A percentile compares a stretch with the other conserved stretches of the same genome.
These are phyloP conservation scores for Boletus coccyginus DNA, from an alignment of 768 basidiomycete genomes.

Conservation along the genomic window DNA sequence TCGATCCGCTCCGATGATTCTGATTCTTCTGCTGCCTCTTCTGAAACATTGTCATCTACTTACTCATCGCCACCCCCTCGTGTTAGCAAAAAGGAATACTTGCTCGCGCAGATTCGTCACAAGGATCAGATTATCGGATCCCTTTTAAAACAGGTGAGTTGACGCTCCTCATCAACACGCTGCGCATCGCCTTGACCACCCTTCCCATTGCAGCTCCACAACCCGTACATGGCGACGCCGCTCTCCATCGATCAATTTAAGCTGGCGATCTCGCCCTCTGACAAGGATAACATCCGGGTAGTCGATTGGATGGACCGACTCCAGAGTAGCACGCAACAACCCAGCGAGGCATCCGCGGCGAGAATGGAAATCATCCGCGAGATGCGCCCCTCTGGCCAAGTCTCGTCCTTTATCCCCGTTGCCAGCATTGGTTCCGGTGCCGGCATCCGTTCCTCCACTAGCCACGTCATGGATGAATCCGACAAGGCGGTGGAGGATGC, in stretches of 20 bases:
- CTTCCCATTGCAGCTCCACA: constrained; percentile 45
- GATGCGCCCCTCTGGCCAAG: constrained; percentile 30
- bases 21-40: constrained; percentile 29
- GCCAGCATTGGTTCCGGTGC: background rate
- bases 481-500: constrained; percentile 36
- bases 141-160: constrained; percentile 71
- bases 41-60: constrained; percentile 38
- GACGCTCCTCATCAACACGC: background rate
- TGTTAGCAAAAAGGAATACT: constrained; percentile 78
- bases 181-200: background rate
- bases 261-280: constrained; percentile 73
- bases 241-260: constrained; percentile 77
- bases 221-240: constrained; percentile 77
- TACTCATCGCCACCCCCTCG: constrained; percentile 28
- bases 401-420: background rate
- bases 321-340: constrained; percentile 54
- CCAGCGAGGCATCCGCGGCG: constrained; percentile 37
- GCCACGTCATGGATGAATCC: constrained; percentile 31
- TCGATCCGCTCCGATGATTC: constrained; percentile 24
- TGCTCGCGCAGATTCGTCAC: constrained; percentile 81
- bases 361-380: constrained; percentile 29
- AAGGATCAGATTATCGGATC: constrained; percentile 87
- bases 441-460: background rate
- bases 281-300: constrained; percentile 63
- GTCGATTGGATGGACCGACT: constrained; percentile 76